These are phyloP conservation scores for Coemansia guatemalensis DNA, from an alignment of 192 early-diverging fungal species.

Conservation along the genomic window DNA sequence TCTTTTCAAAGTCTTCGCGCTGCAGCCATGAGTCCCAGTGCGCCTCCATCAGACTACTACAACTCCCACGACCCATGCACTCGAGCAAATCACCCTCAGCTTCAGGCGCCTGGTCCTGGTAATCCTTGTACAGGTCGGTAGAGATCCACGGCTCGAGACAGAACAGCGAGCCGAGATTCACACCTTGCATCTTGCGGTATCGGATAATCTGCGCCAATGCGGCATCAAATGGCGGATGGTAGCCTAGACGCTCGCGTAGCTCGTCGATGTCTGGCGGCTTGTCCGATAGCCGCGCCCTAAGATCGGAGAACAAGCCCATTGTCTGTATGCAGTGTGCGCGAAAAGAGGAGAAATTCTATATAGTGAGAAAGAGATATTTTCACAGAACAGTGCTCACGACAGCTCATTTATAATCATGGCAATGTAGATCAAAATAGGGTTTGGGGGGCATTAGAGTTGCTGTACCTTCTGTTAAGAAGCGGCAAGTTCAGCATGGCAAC, in stretches of 20 bases:
- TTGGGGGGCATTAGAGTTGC: too few relatives aligned
- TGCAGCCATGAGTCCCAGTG: constrained; percentile 16
- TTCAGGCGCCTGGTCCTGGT: constrained; percentile 5
- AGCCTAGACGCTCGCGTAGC: constrained; percentile 6
- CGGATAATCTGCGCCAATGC: constrained; percentile 10
- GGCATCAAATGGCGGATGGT: constrained; percentile 4
- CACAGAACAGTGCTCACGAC: too few relatives aligned
- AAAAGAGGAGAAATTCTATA: too few relatives aligned
- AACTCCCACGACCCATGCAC: constrained; percentile 7
- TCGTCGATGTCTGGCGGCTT: background rate
- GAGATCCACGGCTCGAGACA: constrained; percentile 23
- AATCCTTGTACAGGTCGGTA: constrained; percentile 6
- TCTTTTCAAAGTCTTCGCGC: constrained; percentile 16
- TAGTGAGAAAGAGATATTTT: too few relatives aligned
- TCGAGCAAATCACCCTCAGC: constrained; percentile 18
- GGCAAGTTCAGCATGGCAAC: too few relatives aligned
- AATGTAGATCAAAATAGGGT: too few relatives aligned
- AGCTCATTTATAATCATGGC: too few relatives aligned
- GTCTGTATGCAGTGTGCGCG: too few relatives aligned
- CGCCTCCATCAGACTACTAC: constrained; percentile 7
- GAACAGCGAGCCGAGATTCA: constrained; percentile 16
- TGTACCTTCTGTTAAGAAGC: too few relatives aligned
- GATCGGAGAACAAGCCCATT: background rate
- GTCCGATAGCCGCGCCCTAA: background rate
- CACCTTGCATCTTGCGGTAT: constrained; percentile 16